Evolutionary conservation across 1,139 yeast genomes (phyloP), one percentile per base, ranked within the genome.

Genomic region (Magnusiomyces fungicola): DNA sequence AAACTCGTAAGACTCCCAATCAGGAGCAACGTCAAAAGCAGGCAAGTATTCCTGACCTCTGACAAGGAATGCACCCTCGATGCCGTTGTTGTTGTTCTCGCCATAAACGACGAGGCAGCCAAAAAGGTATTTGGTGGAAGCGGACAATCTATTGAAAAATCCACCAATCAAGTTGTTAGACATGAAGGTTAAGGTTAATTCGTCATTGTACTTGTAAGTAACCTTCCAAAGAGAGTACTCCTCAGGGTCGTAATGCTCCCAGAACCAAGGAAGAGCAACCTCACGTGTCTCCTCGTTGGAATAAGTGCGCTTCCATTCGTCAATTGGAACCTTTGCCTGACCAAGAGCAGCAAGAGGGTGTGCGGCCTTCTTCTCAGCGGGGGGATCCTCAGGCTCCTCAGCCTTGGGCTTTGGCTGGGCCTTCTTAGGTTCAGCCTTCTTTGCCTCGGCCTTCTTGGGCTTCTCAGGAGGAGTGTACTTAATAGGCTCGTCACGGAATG

Each of bases 21-120:
- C 99, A 73, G 99, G 97, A 67, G 98, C 99, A 70, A 92, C 97
- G 60, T 92, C 86, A 67, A 92, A 89, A 58, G 96, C 98, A 69
- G 97, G 96, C 53, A 61, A 78, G 68, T 65, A 73, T 58, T 92
- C 97, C 73, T 92, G 89, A 66, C 99, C 99, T 75, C 97, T 87
- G 67, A 92, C 83, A 67, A 92, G 73, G 78, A 92, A 83, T 69
- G 84, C 95, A 77, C 96, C 97, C 62, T 87, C 76, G 69, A 92
- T 90, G 77, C 97, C 97, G 76, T 90, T 92, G 82, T 84, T 78
- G 85, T 89, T 90, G 89, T 89, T 88, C 77, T 86, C 97, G 73
- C 98, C 98, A 75, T 87, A 90, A 61, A 92, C 97, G 65, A 88
- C 95, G 74, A 83, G 72, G 69, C 82, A 75, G 68, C 98, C 98